A percentile compares a stretch with the other conserved stretches of the same genome.
These are phyloP conservation scores for Cutaneotrichosporon mucoides DNA, from an alignment of 1,284 basidiomycete genomes.

Conservation along the genomic window DNA sequence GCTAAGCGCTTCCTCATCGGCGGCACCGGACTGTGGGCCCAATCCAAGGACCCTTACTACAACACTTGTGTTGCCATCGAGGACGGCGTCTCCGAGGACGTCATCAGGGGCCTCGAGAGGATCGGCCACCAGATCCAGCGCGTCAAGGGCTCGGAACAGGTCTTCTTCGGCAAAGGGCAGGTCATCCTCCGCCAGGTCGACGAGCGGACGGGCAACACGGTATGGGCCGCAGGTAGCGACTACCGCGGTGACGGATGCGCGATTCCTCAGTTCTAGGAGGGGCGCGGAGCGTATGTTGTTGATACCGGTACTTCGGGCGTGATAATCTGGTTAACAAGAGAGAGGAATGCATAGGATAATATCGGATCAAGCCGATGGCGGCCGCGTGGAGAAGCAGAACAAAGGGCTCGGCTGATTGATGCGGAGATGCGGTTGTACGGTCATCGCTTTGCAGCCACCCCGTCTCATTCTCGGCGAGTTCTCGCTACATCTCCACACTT, in stretches of 20 bases:
- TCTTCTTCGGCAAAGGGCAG: constrained; percentile 31
- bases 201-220: constrained; percentile 19
- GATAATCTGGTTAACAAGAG: no score
- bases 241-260: constrained; percentile 30
- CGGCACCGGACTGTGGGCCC: constrained; percentile 7
- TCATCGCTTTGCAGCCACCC: no score
- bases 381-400: not conserved
- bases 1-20: constrained; percentile 89
- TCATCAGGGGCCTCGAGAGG: constrained; percentile 61
- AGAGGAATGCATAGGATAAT: constrained; percentile 4
- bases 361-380: not conserved
- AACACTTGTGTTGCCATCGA: constrained; percentile 81
- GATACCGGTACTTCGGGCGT: no score
- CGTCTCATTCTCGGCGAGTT: not conserved
- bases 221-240: constrained; percentile 30
- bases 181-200: constrained; percentile 23
- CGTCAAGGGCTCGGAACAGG: constrained; percentile 29
- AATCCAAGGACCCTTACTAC: constrained; percentile 51
- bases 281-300: not conserved
- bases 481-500: not conserved
- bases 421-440: no score
- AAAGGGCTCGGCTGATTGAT: no score
- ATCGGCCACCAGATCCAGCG: constrained; percentile 80
- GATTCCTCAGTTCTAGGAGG: constrained; percentile 20
- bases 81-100: constrained; percentile 64